Evolutionary conservation across 1,284 basidiomycete genomes (phyloP).

Genomic region (Entoloma clypeatum): DNA sequence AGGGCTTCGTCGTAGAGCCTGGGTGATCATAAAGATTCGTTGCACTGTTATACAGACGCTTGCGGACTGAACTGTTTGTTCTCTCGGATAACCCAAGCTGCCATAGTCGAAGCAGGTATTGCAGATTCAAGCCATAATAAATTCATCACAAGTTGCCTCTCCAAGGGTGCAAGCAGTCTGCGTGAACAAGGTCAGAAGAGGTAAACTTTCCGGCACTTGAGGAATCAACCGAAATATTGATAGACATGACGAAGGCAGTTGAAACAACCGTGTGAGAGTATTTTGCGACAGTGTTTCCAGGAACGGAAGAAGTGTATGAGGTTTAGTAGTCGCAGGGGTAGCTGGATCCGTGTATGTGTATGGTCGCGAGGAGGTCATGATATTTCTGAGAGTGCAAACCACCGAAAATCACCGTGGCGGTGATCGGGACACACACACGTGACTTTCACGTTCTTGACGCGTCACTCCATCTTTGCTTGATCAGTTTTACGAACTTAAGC

Average conservation of each 20-base stretch:
- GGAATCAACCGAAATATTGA: slow-evolving; percentile 80
- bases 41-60: slow-evolving; percentile 19
- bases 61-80: slow-evolving; percentile 57
- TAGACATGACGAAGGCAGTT: slow-evolving; percentile 88
- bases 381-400: slow-evolving; percentile 5
- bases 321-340: slow-evolving; percentile 11
- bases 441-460: slow-evolving; percentile 4
- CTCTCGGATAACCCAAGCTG: slow-evolving; percentile 79
- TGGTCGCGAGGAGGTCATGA: slow-evolving; percentile 21
- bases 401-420: slow-evolving; percentile 11
- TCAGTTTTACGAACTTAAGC: neutral
- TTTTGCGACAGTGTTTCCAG: slow-evolving; percentile 84
- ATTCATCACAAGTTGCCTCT: slow-evolving; percentile 90
- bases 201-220: slow-evolving; percentile 12
- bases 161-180: slow-evolving; percentile 82
- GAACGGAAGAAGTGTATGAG: slow-evolving; percentile 75
- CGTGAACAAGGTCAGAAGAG: slow-evolving; percentile 20
- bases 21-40: slow-evolving; percentile 18
- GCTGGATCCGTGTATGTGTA: slow-evolving; percentile 15
- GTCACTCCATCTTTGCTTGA: neutral
- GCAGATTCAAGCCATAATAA: slow-evolving; percentile 87
- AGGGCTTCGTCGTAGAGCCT: slow-evolving; percentile 76
- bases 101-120: slow-evolving; percentile 67
- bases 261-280: slow-evolving; percentile 82
- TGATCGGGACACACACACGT: slow-evolving; percentile 18